phyloP scores from a whole-genome alignment of 2,329 filamentous ascomycete genomes.

The Fusarium verrucosum region DNA sequence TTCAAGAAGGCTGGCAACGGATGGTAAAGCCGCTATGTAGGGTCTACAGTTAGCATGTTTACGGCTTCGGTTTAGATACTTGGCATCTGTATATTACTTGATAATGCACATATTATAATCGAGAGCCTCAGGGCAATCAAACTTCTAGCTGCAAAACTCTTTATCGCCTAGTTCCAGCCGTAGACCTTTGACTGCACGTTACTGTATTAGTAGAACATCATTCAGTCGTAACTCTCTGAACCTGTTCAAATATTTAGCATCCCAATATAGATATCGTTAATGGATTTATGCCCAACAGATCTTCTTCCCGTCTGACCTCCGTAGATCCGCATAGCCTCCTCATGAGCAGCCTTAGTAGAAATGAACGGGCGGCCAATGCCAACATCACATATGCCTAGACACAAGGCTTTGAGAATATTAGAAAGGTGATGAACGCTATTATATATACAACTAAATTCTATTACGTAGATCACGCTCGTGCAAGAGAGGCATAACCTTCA shows the following conservation, averaged over 20 bases:
- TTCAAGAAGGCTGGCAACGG: constrained; percentile 37
- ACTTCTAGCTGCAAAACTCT: too few relatives aligned
- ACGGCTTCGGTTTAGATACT: background rate
- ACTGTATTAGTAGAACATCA: too few relatives aligned
- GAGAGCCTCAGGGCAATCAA: background rate
- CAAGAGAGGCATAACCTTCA: constrained; percentile 88
- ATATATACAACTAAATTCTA: constrained; percentile 86
- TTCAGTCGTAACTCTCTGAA: background rate
- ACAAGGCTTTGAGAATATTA: constrained; percentile 93
- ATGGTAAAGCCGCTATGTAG: constrained; percentile 8
- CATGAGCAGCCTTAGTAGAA: constrained; percentile 93
- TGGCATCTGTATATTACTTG: constrained; percentile 4
- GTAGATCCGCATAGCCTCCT: constrained; percentile 87
- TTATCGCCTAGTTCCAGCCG: background rate
- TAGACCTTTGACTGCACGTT: too few relatives aligned
- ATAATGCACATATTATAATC: background rate
- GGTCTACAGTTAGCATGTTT: background rate
- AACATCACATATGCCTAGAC: constrained; percentile 87
- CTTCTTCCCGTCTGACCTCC: constrained; percentile 98
- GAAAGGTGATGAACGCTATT: constrained; percentile 88
- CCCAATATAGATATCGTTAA: constrained; percentile 69
- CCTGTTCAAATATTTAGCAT: background rate
- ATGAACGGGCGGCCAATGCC: constrained; percentile 94
- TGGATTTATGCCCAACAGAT: constrained; percentile 77
- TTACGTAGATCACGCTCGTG: constrained; percentile 74